Percentiles rank a stretch among this genome's conserved stretches.
phyloP scores from a whole-genome alignment of 2,329 filamentous ascomycete genomes.

The Fusarium tanahbumbuense region DNA sequence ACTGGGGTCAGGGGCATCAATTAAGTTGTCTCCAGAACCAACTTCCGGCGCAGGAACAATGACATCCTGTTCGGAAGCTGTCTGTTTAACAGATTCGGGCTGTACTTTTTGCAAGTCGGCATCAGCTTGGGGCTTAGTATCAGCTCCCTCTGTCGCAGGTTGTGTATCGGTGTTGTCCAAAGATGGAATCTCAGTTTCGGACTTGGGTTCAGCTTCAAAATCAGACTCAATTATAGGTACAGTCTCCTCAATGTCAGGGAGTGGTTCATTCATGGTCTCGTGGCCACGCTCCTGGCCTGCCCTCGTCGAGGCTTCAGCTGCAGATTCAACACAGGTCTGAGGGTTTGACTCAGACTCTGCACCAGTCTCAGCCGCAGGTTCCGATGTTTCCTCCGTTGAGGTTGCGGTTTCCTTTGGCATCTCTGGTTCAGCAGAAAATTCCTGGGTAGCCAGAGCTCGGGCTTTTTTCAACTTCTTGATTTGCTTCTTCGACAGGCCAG shows the following conservation, averaged over 20 bases:
- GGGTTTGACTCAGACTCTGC: constrained; percentile 33
- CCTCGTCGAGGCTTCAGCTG: constrained; percentile 16
- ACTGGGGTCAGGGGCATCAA: constrained; percentile 4
- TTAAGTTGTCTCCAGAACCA: constrained; percentile 30
- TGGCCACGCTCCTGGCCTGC: constrained; percentile 31
- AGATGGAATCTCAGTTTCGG: constrained; percentile 43
- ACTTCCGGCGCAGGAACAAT: constrained; percentile 35
- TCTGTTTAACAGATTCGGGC: constrained; percentile 32
- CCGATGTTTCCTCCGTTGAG: constrained; percentile 23
- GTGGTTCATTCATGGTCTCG: constrained; percentile 40
- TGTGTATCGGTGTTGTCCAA: constrained; percentile 27
- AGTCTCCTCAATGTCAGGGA: constrained; percentile 37
- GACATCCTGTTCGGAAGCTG: constrained; percentile 34
- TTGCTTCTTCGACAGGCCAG: constrained; percentile 46
- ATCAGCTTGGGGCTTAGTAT: constrained; percentile 33
- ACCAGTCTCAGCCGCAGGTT: constrained; percentile 35
- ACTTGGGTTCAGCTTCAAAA: constrained; percentile 47
- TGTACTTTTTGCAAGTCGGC: constrained; percentile 18
- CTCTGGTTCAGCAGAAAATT: constrained; percentile 31
- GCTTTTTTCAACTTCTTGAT: constrained; percentile 44
- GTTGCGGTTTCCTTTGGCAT: constrained; percentile 31
- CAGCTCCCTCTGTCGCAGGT: constrained; percentile 28
- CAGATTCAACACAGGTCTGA: constrained; percentile 22
- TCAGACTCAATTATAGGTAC: constrained; percentile 46
- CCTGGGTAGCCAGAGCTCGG: constrained; percentile 37